Percentiles rank a stretch among this genome's conserved stretches.
These are phyloP conservation scores for Cyberlindnera amylophila DNA, from an alignment of 805 yeast genomes.

Conservation along the genomic window DNA sequence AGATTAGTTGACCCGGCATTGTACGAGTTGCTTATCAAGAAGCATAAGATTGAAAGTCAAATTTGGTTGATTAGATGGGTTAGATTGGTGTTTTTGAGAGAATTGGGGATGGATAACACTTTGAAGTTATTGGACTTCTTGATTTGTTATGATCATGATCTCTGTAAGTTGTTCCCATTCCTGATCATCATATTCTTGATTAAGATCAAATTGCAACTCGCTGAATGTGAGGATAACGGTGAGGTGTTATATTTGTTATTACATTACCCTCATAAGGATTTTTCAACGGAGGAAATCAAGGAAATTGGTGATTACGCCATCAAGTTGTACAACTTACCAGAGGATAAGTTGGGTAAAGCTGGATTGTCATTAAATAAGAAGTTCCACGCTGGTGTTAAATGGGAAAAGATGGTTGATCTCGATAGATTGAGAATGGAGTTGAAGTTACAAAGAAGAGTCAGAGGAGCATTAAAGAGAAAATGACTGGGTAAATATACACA, in stretches of 20 bases:
- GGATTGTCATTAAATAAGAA: constrained; percentile 40
- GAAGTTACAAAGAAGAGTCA: constrained; percentile 42
- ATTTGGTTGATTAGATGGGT: constrained; percentile 51
- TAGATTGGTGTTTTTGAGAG: constrained; percentile 42
- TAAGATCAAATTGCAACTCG: constrained; percentile 40
- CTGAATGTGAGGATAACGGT: constrained; percentile 43
- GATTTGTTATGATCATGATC: constrained; percentile 28
- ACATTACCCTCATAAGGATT: constrained; percentile 38
- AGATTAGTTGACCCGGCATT: constrained; percentile 45
- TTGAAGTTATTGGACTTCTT: constrained; percentile 41
- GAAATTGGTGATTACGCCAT: constrained; percentile 33
- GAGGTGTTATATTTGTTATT: constrained; percentile 42
- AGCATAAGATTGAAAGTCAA: constrained; percentile 43
- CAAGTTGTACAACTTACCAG: constrained; percentile 31
- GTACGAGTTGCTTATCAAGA: constrained; percentile 41
- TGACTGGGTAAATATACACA: too few relatives aligned
- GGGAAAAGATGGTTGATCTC: constrained; percentile 38
- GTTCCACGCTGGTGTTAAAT: constrained; percentile 37
- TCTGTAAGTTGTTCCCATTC: constrained; percentile 35
- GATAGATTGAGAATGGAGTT: constrained; percentile 45
- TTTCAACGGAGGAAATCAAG: constrained; percentile 28
- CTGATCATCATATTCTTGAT: constrained; percentile 39
- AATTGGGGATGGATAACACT: constrained; percentile 37
- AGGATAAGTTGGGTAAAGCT: constrained; percentile 31
- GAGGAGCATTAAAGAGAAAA: constrained; percentile 17